A percentile compares a stretch with the other conserved stretches of the same genome.
Conservation (phyloP, 2,329 filamentous ascomycete genomes). For the Domatiomyces globalis region DNA sequence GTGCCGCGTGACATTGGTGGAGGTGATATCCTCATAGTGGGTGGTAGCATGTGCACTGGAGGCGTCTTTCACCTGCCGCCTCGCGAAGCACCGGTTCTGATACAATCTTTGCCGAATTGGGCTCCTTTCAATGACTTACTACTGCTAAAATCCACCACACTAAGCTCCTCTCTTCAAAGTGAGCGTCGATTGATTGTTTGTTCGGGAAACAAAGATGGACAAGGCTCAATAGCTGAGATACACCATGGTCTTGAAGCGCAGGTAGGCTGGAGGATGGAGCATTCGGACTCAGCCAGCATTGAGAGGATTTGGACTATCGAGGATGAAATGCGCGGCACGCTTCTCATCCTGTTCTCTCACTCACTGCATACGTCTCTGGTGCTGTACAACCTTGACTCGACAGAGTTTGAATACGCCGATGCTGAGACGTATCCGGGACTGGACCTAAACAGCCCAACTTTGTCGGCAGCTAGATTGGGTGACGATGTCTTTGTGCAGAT, state of each 20-base stretch:
- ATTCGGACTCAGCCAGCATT: slow-evolving; percentile 28
- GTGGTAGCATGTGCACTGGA: slow-evolving; percentile 65
- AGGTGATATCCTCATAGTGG: slow-evolving; percentile 65
- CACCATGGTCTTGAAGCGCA: slow-evolving; percentile 56
- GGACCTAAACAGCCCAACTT: slow-evolving; percentile 29
- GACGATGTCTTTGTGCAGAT: slow-evolving; percentile 29
- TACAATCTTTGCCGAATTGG: slow-evolving; percentile 51
- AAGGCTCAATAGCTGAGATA: slow-evolving; percentile 53
- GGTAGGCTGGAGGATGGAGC: slow-evolving; percentile 36
- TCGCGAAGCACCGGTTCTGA: slow-evolving; percentile 38
- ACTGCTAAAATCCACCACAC: slow-evolving; percentile 5
- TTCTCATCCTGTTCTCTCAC: slow-evolving; percentile 30
- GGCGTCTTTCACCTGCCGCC: slow-evolving; percentile 58
- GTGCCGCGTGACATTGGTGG: slow-evolving; percentile 33
- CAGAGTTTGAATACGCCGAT: slow-evolving; percentile 28
- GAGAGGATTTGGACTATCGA: slow-evolving; percentile 32
- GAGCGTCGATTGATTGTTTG: slow-evolving; percentile 9
- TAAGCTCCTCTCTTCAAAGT: neutral
- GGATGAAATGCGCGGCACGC: slow-evolving; percentile 21
- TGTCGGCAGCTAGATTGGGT: slow-evolving; percentile 29
- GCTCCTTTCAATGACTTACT: slow-evolving; percentile 37
- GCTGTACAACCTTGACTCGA: slow-evolving; percentile 25
- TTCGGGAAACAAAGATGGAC: slow-evolving; percentile 24
- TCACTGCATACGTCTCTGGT: slow-evolving; percentile 28
- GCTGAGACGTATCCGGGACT: slow-evolving; percentile 26